Conservation (phyloP, 2,329 filamentous ascomycete species). For the Beauveria caledonica region DNA sequence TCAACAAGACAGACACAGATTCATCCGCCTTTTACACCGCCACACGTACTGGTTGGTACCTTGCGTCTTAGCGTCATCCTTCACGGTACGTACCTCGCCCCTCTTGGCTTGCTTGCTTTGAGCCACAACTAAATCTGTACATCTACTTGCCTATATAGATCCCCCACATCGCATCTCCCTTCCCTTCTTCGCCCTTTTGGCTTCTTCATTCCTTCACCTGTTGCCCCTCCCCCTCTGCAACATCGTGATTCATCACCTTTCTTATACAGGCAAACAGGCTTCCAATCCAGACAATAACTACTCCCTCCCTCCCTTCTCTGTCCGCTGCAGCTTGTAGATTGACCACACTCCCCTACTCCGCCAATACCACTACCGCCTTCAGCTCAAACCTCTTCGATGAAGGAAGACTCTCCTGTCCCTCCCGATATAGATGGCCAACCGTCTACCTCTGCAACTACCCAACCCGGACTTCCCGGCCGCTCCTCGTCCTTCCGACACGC, state of each 20-base stretch:
- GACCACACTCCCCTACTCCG: not conserved
- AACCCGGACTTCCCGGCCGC: conserved; percentile 39
- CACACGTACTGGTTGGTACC: no score
- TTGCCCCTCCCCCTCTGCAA: not conserved
- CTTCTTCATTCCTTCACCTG: not conserved
- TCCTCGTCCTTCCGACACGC: conserved; percentile 26
- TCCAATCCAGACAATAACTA: not conserved
- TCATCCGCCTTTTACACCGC: no score
- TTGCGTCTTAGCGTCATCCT: no score
- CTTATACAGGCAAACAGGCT: not conserved
- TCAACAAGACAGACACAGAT: no score
- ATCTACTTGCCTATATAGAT: conserved; percentile 7
- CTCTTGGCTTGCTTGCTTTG: no score
- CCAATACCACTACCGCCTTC: not conserved
- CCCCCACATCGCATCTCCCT: conserved; percentile 4
- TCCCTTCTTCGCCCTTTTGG: not conserved
- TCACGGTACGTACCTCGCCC: no score
- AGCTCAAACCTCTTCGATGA: conserved; percentile 46
- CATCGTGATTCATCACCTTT: not conserved
- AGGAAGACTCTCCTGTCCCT: conserved; percentile 47
- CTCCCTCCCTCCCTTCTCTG: not conserved
- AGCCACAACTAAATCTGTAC: not conserved
- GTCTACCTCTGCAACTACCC: conserved; percentile 42
- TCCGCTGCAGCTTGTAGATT: not conserved
- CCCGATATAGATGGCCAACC: conserved; percentile 48